Conservation (phyloP, 2,329 filamentous ascomycete genomes). For the Paraphoma chrysanthemicola region DNA sequence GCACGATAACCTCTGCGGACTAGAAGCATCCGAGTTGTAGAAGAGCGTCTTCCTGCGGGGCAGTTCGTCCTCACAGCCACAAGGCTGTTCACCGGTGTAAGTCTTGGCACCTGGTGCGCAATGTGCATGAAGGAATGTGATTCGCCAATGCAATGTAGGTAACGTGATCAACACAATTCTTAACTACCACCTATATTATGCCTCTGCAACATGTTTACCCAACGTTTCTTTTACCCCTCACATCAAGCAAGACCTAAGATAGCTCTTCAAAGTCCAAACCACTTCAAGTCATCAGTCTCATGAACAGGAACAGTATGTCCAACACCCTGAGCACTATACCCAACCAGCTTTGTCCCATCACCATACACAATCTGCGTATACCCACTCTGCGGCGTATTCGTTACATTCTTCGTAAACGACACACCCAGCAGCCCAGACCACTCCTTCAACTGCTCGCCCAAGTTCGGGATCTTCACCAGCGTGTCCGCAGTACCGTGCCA, state of each 20-base stretch:
- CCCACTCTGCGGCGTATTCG: slow-evolving; percentile 28
- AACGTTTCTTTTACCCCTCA: background rate
- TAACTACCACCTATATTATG: background rate
- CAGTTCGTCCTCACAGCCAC: background rate
- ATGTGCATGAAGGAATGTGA: background rate
- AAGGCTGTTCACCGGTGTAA: background rate
- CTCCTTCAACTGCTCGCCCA: slow-evolving; percentile 36
- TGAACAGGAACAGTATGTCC: slow-evolving; percentile 33
- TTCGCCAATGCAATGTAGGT: background rate
- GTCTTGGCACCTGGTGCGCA: background rate
- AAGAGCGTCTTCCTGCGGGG: background rate
- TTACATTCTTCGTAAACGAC: slow-evolving; percentile 10
- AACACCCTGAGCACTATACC: slow-evolving; percentile 29
- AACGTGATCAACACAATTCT: background rate
- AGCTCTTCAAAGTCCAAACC: background rate
- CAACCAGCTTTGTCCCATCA: slow-evolving; percentile 30
- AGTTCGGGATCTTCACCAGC: slow-evolving; percentile 34
- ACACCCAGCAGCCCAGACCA: slow-evolving; percentile 33
- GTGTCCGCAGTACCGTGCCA: slow-evolving; percentile 47
- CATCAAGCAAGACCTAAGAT: no score
- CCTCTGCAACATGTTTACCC: background rate
- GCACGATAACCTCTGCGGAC: no score
- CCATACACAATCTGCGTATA: slow-evolving; percentile 38
- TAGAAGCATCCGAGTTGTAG: no score
- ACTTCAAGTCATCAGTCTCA: background rate